These are phyloP conservation scores for Orbilia javanica DNA, from an alignment of 2,329 filamentous ascomycete genomes.

Conservation along the genomic window DNA sequence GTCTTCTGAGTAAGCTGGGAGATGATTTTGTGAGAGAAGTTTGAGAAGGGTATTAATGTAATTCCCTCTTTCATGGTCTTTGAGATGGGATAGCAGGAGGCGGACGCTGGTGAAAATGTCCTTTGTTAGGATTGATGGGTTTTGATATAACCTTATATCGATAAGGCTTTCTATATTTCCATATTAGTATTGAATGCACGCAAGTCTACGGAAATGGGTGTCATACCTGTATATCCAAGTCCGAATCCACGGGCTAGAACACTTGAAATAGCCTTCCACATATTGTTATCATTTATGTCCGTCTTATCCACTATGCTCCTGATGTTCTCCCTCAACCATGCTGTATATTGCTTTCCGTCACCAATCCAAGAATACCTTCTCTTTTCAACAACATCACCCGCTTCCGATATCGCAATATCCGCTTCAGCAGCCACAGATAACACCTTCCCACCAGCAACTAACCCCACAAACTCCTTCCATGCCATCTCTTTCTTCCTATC, in stretches of 20 bases:
- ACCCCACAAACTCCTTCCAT: slow-evolving; percentile 74
- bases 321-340: slow-evolving; percentile 79
- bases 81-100: slow-evolving; percentile 64
- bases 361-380: slow-evolving; percentile 72
- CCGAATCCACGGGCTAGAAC: slow-evolving; percentile 74
- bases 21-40: slow-evolving; percentile 67
- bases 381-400: slow-evolving; percentile 24
- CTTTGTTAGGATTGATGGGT: slow-evolving; percentile 39
- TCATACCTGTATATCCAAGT: slow-evolving; percentile 78
- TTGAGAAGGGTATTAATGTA: slow-evolving; percentile 66
- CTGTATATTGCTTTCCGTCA: slow-evolving; percentile 74
- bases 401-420: slow-evolving; percentile 64
- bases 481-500: slow-evolving; percentile 69
- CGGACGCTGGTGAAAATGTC: slow-evolving; percentile 62
- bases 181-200: slow-evolving; percentile 26
- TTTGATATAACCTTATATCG: slow-evolving; percentile 28
- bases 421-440: slow-evolving; percentile 72
- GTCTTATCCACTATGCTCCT: slow-evolving; percentile 64
- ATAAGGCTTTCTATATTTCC: slow-evolving; percentile 53
- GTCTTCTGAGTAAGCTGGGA: slow-evolving; percentile 63
- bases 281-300: slow-evolving; percentile 64
- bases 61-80: slow-evolving; percentile 67
- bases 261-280: slow-evolving; percentile 67
- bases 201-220: slow-evolving; percentile 2
- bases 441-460: slow-evolving; percentile 73